Base-by-base conservation (phyloP, 208 protist genomes). In the Herpetomonas samuelpessoai region DNA sequence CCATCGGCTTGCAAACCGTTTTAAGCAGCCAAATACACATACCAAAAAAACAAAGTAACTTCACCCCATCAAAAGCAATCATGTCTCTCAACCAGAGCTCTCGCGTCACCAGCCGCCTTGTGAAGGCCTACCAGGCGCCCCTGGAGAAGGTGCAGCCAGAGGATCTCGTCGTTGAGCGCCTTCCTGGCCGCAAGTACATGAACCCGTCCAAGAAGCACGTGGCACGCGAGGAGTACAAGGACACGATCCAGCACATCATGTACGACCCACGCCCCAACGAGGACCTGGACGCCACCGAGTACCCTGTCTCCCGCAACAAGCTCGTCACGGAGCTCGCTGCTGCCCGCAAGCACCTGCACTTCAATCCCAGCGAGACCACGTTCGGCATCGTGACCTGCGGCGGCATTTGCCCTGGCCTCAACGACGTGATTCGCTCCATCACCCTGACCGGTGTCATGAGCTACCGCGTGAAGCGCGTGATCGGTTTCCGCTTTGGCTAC, bases 371-470 rank as follows among this genome's bases (percentile, higher is more conserved):
- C 31, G 81, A 96, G 58, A 92, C 89, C 22, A 80, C 81, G 59
- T 77, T 96, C 38, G 96, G 85, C 39, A 95, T 98, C 63, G 93
- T 98, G 26, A 98, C 95, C 18, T 98, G 96, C 76, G 96, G 96
- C 53, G 96, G 96, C 38, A 95, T 98, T 57, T 98, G 96, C 78
- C 96, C 96, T 29, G 96, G 96, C 56, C 83, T 98, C 24, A 98
- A 98, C 78, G 86, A 95, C 35, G 92, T 98, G 41, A 97, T 98
- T 57, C 94, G 92, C 60, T 96, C 82, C 58, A 77, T 98, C 44
- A 92, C 86, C 10, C 76, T 96, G 49, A 75, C 76, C 29, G 81
- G 76, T 38, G 86, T 81, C 38, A 66, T 79, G 39, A 27, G 60
- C 14, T 98, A 98, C 79, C 79, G 83, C 60, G 91, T 98, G 59